These are phyloP conservation scores for Macrophomina phaseolina DNA, from an alignment of 2,329 filamentous ascomycete genomes.

Conservation along the genomic window DNA sequence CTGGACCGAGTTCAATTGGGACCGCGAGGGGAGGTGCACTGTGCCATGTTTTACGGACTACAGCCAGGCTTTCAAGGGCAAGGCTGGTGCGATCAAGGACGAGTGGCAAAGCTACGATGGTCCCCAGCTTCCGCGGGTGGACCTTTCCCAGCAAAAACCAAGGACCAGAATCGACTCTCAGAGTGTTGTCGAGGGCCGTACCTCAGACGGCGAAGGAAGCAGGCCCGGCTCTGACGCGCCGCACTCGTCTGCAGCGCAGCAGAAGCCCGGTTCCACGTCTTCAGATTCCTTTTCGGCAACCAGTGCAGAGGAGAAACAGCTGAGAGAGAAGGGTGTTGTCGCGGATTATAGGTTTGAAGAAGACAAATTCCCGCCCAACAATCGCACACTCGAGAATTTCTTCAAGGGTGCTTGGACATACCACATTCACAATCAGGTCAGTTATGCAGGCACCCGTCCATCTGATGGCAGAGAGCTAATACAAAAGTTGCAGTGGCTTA, in stretches of 20 bases:
- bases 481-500: constrained; percentile 53
- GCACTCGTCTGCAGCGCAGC: constrained; percentile 36
- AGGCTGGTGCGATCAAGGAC: constrained; percentile 51
- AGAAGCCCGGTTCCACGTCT: constrained; percentile 35
- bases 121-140: constrained; percentile 45
- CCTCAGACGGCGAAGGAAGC: constrained; percentile 27
- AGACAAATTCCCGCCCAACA: constrained; percentile 62
- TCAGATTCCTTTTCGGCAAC: constrained; percentile 49
- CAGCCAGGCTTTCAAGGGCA: constrained; percentile 58
- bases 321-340: constrained; percentile 49
- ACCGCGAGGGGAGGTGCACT: constrained; percentile 58
- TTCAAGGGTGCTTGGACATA: constrained; percentile 64
- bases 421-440: constrained; percentile 63
- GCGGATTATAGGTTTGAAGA: constrained; percentile 55
- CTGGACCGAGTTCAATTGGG: constrained; percentile 64
- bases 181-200: constrained; percentile 19
- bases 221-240: constrained; percentile 26
- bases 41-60: constrained; percentile 62
- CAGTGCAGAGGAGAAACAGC: constrained; percentile 46
- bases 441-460: constrained; percentile 29
- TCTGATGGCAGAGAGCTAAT: not conserved
- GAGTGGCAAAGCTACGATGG: constrained; percentile 62
- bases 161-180: constrained; percentile 19
- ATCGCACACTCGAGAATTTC: constrained; percentile 62
- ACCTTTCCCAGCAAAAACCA: constrained; percentile 33